A percentile compares a stretch with the other conserved stretches of the same genome.
Conservation (phyloP, 2,329 filamentous ascomycete species). For the Colletotrichum spaethianum region DNA sequence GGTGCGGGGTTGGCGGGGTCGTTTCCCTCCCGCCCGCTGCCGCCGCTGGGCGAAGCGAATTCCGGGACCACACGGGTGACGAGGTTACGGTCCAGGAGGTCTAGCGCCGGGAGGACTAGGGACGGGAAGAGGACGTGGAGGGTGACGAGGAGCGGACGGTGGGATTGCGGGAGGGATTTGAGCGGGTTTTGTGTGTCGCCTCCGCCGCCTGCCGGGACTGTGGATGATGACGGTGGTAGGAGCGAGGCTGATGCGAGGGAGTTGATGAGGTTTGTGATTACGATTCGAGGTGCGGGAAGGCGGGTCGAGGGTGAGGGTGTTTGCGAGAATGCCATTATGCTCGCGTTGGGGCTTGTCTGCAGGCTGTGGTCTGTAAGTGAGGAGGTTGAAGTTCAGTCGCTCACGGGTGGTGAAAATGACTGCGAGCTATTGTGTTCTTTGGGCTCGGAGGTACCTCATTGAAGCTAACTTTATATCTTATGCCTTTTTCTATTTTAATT, state of each 20-base stretch:
- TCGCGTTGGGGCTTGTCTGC: neutral
- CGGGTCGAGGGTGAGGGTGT: conserved; percentile 24
- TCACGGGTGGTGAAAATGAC: neutral
- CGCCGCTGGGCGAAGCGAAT: neutral
- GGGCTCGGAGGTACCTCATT: neutral
- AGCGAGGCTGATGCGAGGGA: conserved; percentile 53
- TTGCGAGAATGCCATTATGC: conserved; percentile 6
- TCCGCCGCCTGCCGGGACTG: conserved; percentile 1
- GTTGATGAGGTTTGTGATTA: conserved; percentile 66
- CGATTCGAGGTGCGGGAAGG: conserved; percentile 56
- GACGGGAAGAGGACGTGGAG: conserved; percentile 89
- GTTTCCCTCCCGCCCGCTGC: neutral
- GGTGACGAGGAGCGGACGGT: conserved; percentile 76
- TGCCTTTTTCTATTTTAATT: neutral
- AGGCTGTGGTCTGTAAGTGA: neutral
- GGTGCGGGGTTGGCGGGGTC: conserved; percentile 26
- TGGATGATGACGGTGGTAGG: neutral
- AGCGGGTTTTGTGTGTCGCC: conserved; percentile 42
- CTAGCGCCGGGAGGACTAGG: conserved; percentile 85
- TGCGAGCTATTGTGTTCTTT: neutral
- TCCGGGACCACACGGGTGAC: conserved; percentile 69
- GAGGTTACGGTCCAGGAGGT: conserved; percentile 85
- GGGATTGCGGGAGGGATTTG: conserved; percentile 52
- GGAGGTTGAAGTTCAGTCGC: neutral
- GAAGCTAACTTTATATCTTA: neutral